Conservation (phyloP, 2,329 filamentous ascomycete genomes). For the Botryotinia convoluta region DNA sequence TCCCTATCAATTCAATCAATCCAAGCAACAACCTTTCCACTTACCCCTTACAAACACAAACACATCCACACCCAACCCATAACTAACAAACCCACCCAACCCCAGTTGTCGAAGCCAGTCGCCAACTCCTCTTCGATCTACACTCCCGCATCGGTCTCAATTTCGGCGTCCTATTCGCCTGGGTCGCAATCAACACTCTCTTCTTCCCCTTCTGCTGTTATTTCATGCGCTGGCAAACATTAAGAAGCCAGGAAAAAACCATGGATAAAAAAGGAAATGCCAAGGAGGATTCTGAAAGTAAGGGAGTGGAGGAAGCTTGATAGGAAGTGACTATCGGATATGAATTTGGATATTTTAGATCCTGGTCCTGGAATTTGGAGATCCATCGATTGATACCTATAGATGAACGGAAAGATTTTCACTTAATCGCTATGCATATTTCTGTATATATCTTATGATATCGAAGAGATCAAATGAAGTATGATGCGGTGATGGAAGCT, state of each 20-base stretch:
- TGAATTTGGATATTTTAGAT: background rate
- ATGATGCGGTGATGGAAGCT: background rate
- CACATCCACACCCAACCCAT: background rate
- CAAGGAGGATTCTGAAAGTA: background rate
- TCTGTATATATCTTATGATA: background rate
- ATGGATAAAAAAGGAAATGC: conserved; percentile 1
- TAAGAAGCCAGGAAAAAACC: conserved; percentile 26
- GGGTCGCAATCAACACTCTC: conserved; percentile 51
- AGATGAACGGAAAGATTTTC: background rate
- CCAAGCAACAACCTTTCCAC: no score
- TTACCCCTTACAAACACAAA: no score
- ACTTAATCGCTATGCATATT: background rate
- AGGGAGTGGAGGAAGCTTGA: background rate
- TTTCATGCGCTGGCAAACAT: conserved; percentile 44
- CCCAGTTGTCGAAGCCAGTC: conserved; percentile 53
- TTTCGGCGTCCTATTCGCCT: conserved; percentile 59
- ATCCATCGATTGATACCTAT: background rate
- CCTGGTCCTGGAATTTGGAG: background rate
- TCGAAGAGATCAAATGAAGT: background rate
- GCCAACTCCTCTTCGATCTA: conserved; percentile 60
- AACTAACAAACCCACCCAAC: background rate
- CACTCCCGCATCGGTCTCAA: conserved; percentile 58
- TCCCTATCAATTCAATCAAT: no score
- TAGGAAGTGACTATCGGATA: background rate
- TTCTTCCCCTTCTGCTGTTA: conserved; percentile 52